Percentiles rank a stretch among this genome's conserved stretches.
These are phyloP conservation scores for Helianthus tuberosus DNA, from an alignment of 129 eudicot species.

Conservation along the genomic window DNA sequence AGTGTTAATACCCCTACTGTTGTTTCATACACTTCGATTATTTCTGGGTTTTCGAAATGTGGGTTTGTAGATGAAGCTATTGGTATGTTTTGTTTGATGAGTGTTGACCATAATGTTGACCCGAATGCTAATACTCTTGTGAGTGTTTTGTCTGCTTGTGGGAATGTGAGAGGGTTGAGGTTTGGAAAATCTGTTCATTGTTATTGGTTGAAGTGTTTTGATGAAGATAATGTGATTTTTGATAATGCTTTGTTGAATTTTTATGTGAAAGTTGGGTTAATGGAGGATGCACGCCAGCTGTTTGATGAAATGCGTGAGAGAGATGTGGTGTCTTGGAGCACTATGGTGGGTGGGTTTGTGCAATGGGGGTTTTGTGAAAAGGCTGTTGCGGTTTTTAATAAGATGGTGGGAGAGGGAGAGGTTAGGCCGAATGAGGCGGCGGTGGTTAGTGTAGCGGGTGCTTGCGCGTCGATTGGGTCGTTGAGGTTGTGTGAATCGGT, in stretches of 20 bases:
- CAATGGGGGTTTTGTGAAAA: slow-evolving; percentile 26
- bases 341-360: slow-evolving; percentile 45
- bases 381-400: slow-evolving; percentile 22
- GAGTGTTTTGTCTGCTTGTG: slow-evolving; percentile 46
- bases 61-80: slow-evolving; percentile 38
- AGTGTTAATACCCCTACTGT: slow-evolving; percentile 29
- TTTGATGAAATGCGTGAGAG: slow-evolving; percentile 37
- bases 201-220: slow-evolving; percentile 27
- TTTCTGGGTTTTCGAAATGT: slow-evolving; percentile 46
- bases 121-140: slow-evolving; percentile 45
- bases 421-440: slow-evolving; percentile 42
- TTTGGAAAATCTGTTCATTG: slow-evolving; percentile 41
- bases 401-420: slow-evolving; percentile 35
- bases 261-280: slow-evolving; percentile 34
- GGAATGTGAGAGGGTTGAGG: slow-evolving; percentile 19
- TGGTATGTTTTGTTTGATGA: slow-evolving; percentile 35
- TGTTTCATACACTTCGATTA: slow-evolving; percentile 47
- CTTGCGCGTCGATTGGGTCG: slow-evolving; percentile 39
- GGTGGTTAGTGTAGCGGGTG: slow-evolving; percentile 33
- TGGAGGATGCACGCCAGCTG: slow-evolving; percentile 27
- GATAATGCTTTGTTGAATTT: slow-evolving; percentile 40
- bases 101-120: no score
- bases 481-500: slow-evolving; percentile 34
- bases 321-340: slow-evolving; percentile 48
- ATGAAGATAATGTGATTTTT: slow-evolving; percentile 22